A percentile compares a stretch with the other conserved stretches of the same genome.
Conservation (phyloP, 1,139 yeast genomes). For the Blastobotrys capitulatus region DNA sequence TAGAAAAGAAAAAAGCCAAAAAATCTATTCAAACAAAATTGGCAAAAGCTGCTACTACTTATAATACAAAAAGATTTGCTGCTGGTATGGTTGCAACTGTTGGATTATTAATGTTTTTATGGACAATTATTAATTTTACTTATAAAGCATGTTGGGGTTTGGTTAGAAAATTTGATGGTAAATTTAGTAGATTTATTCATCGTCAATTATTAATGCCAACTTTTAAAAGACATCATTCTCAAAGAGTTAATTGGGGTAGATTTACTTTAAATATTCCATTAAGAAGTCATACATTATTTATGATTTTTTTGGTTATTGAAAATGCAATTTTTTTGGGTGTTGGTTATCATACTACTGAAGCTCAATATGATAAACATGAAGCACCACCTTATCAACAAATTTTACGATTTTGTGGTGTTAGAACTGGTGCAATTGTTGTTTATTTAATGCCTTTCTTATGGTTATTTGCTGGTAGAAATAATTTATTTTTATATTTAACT, state of each 20-base stretch:
- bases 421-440: conserved; percentile 52
- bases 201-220: conserved; percentile 16
- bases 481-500: conserved; percentile 50
- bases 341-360: conserved; percentile 36
- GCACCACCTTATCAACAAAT: conserved; percentile 15
- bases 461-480: conserved; percentile 59
- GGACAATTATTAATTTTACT: conserved; percentile 11
- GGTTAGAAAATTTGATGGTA: conserved; percentile 14
- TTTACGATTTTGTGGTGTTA: conserved; percentile 40
- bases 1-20: background rate
- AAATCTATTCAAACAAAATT: background rate
- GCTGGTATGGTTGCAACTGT: background rate
- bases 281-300: conserved; percentile 47
- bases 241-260: background rate
- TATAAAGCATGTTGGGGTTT: conserved; percentile 9
- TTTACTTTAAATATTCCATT: conserved; percentile 48
- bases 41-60: background rate
- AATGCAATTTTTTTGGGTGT: conserved; percentile 37
- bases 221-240: conserved; percentile 8
- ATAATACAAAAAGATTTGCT: background rate
- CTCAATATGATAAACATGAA: background rate
- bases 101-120: conserved; percentile 4
- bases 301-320: conserved; percentile 42
- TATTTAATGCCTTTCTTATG: conserved; percentile 48
- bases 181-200: conserved; percentile 9